These are phyloP conservation scores for Ambrosia artemisiifolia DNA, from an alignment of 129 eudicot species.

Conservation along the genomic window DNA sequence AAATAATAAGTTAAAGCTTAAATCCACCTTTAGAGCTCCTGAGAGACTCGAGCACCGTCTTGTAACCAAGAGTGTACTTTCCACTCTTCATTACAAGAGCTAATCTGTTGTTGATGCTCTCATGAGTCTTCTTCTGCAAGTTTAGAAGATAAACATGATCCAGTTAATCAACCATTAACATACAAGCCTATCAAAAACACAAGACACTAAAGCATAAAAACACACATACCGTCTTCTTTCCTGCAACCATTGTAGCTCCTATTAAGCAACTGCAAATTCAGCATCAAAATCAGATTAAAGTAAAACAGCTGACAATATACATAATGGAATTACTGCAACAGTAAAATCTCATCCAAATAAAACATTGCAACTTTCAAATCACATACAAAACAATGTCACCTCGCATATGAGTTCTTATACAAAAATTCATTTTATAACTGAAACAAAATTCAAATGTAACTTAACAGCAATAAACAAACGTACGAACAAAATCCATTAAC, in stretches of 20 bases:
- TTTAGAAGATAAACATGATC: not conserved
- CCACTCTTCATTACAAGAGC: conserved; percentile 83
- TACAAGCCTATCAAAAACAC: not conserved
- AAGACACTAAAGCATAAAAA: not conserved
- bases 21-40: conserved; percentile 56
- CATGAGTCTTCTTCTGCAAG: conserved; percentile 70
- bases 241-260: conserved; percentile 49
- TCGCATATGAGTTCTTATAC: not conserved
- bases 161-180: not conserved
- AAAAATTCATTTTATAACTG: not conserved
- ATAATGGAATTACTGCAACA: not conserved
- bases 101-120: conserved; percentile 65
- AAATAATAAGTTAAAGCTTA: not conserved
- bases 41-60: conserved; percentile 65
- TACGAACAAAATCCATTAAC: not conserved
- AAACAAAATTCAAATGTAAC: not conserved
- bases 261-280: conserved; percentile 1
- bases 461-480: not conserved
- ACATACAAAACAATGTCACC: not conserved
- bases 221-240: conserved; percentile 47
- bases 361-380: not conserved
- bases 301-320: not conserved
- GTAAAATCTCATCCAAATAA: not conserved
- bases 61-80: conserved; percentile 66
- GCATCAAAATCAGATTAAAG: not conserved